Base-by-base conservation (phyloP, 2,329 filamentous ascomycete species). In the Trichoderma sp. region DNA sequence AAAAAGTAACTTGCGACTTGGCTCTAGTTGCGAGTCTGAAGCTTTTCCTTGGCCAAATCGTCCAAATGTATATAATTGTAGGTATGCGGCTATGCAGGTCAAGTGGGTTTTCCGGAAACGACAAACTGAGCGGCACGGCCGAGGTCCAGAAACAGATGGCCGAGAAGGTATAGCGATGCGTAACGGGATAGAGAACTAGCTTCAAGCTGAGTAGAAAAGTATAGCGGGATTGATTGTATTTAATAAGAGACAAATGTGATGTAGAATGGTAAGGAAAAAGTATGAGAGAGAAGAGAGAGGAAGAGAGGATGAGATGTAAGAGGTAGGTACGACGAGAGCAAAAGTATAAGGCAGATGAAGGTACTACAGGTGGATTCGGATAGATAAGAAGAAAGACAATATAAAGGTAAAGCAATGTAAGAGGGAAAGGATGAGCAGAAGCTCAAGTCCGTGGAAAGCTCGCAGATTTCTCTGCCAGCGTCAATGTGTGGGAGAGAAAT, bases 401-500 rank as follows among this genome's bases (percentile, higher is more conserved):
- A 13, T 53, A 23, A 53, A 53, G 20, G 11, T 23, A 23, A 53
- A 53, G 47, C 47, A 23, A 53, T 23, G 47, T 6, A 53, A 13
- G 47, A 23, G 47, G 11, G 23, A 26, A 8, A 2, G 39, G 62
- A 30, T 50, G 62, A 50, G 62, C 62, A 30, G 47, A 36, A 67
- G 55, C 43, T 26, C 43, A 36, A 36, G 43, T 23, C 50, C 36
- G 28, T 55, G 13, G 47, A 61, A 23, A 69, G 67, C 66, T 69
- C 30, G 23, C 34, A 50, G 68, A 32, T 47, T 50, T 58, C 61
- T 65, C 30, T 57, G 34, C 43, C 23, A 28, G 68, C 61, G 71
- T 67, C 30, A 63, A 66, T 57, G 68, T 71, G 47, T 73, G 72
- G 63, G 69, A 73, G 57, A 17, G 39, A 43, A 57, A 68, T 43